Evolutionary conservation across 805 yeast species (phyloP).

Genomic region (baker's yeast (Saccharomyces cerevisiae)): DNA sequence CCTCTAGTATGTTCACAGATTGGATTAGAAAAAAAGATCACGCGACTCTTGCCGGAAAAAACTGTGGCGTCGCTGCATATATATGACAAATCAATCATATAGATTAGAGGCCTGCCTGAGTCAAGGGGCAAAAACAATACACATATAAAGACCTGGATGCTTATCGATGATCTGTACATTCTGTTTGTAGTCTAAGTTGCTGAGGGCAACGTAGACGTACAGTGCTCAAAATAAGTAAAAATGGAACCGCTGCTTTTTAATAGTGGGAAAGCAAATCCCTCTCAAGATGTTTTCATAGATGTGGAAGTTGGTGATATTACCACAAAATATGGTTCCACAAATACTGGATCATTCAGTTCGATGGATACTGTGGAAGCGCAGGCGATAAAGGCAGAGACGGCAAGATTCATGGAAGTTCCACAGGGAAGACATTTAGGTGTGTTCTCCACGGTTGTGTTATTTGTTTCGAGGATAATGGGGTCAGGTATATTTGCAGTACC

Average conservation of each 20-base stretch:
- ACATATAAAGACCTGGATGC: neutral
- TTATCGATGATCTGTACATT: neutral
- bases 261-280: neutral
- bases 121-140: neutral
- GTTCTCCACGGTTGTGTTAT: constrained; percentile 54
- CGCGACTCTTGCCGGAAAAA: neutral
- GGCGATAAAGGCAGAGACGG: neutral
- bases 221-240: neutral
- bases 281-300: neutral
- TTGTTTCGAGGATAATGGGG: constrained; percentile 64
- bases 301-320: constrained; percentile 29
- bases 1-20: neutral
- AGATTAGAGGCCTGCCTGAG: neutral
- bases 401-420: constrained; percentile 34
- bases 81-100: neutral
- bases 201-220: neutral
- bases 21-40: neutral
- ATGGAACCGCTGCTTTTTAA: neutral
- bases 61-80: neutral
- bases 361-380: constrained; percentile 4
- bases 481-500: constrained; percentile 74
- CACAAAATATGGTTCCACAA: neutral
- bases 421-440: constrained; percentile 71
- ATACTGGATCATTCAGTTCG: constrained; percentile 8
- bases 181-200: neutral